These are phyloP conservation scores for Microglena sp. DNA, from an alignment of 139 green algal genomes.

Conservation along the genomic window DNA sequence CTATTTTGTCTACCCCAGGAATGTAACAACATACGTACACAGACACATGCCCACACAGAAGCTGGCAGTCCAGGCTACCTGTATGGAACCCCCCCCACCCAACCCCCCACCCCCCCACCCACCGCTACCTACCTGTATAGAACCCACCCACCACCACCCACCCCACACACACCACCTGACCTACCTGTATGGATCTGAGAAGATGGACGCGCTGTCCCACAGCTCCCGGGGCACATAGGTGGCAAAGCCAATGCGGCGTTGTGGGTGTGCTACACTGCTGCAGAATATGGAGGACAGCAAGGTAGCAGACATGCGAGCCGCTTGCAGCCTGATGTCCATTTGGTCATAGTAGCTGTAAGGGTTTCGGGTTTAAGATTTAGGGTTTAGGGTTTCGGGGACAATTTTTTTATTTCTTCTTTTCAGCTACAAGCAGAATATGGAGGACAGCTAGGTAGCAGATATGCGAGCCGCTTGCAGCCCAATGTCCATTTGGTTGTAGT, in stretches of 20 bases:
- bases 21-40: too few species aligned
- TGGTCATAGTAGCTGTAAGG: constrained; percentile 17
- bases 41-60: too few species aligned
- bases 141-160: too few species aligned
- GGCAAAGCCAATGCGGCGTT: constrained; percentile 17
- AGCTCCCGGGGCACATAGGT: constrained; percentile 18
- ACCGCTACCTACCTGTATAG: too few species aligned
- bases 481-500: constrained; percentile 18
- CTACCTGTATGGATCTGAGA: constrained; percentile 22
- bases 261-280: constrained; percentile 33
- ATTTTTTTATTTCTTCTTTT: too few species aligned
- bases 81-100: background rate
- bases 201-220: constrained; percentile 25
- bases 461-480: constrained; percentile 32
- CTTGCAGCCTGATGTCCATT: constrained; percentile 24
- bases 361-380: too few species aligned
- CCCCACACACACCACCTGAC: too few species aligned
- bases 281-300: constrained; percentile 35
- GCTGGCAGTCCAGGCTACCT: too few species aligned
- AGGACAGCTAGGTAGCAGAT: constrained; percentile 22
- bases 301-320: constrained; percentile 22
- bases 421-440: constrained; percentile 36
- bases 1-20: too few species aligned
- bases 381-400: too few species aligned
- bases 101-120: too few species aligned